Percentiles rank a stretch among this genome's conserved stretches.
phyloP scores from a whole-genome alignment of 2,329 filamentous ascomycete genomes.

The Talaromyces sp. region DNA sequence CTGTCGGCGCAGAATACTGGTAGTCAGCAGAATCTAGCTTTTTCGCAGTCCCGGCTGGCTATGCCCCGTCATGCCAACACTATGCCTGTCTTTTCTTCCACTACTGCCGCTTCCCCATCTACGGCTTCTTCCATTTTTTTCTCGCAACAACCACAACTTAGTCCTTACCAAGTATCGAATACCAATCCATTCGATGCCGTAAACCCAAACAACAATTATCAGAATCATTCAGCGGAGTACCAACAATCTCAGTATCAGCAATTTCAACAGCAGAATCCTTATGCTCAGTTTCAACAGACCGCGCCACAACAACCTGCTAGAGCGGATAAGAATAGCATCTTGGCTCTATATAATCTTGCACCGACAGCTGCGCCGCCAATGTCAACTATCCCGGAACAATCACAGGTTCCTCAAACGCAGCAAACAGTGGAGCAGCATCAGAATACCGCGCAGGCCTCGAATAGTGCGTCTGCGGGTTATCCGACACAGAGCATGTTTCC shows the following conservation, averaged over 20 bases:
- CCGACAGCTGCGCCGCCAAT: constrained; percentile 27
- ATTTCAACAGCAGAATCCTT: constrained; percentile 23
- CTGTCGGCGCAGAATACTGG: constrained; percentile 23
- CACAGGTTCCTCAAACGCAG: constrained; percentile 23
- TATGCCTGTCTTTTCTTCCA: constrained; percentile 32
- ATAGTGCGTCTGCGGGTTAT: constrained; percentile 23
- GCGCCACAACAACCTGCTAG: constrained; percentile 41
- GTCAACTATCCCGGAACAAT: constrained; percentile 35
- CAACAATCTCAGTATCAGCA: constrained; percentile 22
- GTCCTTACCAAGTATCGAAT: constrained; percentile 18
- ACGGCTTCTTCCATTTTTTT: constrained; percentile 30
- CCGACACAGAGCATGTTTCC: constrained; percentile 24
- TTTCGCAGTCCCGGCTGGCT: constrained; percentile 12
- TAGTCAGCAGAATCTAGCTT: constrained; percentile 11
- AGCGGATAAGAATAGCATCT: constrained; percentile 47
- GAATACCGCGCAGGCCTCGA: constrained; percentile 21
- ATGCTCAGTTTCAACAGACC: constrained; percentile 24
- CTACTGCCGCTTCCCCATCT: constrained; percentile 20
- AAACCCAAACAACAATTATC: constrained; percentile 26
- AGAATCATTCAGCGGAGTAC: constrained; percentile 25
- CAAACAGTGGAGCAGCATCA: constrained; percentile 20
- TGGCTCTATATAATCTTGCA: constrained; percentile 47
- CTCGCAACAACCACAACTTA: constrained; percentile 26
- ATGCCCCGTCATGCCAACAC: constrained; percentile 39
- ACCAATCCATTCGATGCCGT: constrained; percentile 36